Evolutionary conservation across 805 yeast genomes (phyloP).

Genomic region (Middelhovenomyces tepae): DNA sequence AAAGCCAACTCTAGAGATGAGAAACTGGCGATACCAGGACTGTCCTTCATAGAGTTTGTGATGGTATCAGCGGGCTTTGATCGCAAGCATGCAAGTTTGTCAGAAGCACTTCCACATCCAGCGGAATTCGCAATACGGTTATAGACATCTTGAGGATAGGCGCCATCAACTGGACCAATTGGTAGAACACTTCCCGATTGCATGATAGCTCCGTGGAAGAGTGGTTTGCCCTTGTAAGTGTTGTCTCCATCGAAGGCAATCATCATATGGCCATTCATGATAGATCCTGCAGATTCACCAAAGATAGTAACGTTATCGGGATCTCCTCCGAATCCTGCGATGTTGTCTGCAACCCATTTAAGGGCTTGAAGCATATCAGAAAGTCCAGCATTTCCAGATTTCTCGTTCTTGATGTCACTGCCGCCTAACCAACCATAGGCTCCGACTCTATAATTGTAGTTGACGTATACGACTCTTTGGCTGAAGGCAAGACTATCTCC

Average conservation of each 20-base stretch:
- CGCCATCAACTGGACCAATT: neutral
- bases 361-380: constrained; percentile 30
- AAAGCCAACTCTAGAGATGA: constrained; percentile 4
- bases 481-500: constrained; percentile 3
- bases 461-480: constrained; percentile 22
- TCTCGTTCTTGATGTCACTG: constrained; percentile 7
- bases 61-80: neutral
- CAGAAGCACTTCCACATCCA: neutral
- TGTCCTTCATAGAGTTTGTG: constrained; percentile 1
- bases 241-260: neutral
- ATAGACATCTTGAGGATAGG: neutral
- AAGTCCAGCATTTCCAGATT: constrained; percentile 29
- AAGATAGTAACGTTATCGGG: constrained; percentile 28
- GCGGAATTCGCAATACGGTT: constrained; percentile 2
- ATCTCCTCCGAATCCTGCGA: constrained; percentile 31
- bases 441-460: constrained; percentile 30
- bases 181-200: constrained; percentile 6
- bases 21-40: neutral
- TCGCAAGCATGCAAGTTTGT: neutral
- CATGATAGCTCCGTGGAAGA: constrained; percentile 6
- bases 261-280: constrained; percentile 1
- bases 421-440: constrained; percentile 30
- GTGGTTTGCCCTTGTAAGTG: neutral
- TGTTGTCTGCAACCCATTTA: constrained; percentile 30
- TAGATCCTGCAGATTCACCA: constrained; percentile 34